Base-by-base conservation (phyloP, 192 early-diverging fungal genomes). In the Paraglomus occultum region DNA sequence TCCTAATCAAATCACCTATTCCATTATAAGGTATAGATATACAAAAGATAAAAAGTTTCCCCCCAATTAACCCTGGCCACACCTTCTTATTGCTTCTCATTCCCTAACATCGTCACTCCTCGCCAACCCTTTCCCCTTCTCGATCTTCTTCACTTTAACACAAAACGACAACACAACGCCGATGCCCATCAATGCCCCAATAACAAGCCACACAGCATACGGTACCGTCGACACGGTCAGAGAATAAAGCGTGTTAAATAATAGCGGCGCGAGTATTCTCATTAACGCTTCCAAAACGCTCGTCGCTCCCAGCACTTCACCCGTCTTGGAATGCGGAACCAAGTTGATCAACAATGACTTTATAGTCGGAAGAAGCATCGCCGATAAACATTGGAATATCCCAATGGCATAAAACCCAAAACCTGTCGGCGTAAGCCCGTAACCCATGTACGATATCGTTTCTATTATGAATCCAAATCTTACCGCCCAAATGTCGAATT, bases 291-390 rank as follows among this genome's bases (percentile, higher is more conserved):
- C 84, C 18, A 83, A 14, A 22, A 79, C 74, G 22, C 75, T 59
- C 10, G 84, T 39, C 22, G 84, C 80, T 0, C 84, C 84, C 12
- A 86, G 57, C 17, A 77, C 61, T 39, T 83, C 77, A 1, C 82
- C 84, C 46, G 81, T 70, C 73, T 86, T 67, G 15, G 73, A 71
- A 2, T 82, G 75, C 6, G 72, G 51, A 10, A 86, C 82, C 51
- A 81, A 54, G 18, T 64, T 72, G 15, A 79, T 84, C 15, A 82
- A 38, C 18, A 86, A 15, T 5, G 82, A 74, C 45, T 71, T 81
- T 2, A 79, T 39, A 0, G 79, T 80, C 0, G 84, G 79, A 11
- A 44, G 15, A n/a, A 76, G 44, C 31, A 82, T 73, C 14, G 74
- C 71, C 1, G 65, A 57, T 9, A 79, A 44, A 3, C 80, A 58